phyloP scores from a whole-genome alignment of 1,284 basidiomycete species.

The Schizophyllum amplum region DNA sequence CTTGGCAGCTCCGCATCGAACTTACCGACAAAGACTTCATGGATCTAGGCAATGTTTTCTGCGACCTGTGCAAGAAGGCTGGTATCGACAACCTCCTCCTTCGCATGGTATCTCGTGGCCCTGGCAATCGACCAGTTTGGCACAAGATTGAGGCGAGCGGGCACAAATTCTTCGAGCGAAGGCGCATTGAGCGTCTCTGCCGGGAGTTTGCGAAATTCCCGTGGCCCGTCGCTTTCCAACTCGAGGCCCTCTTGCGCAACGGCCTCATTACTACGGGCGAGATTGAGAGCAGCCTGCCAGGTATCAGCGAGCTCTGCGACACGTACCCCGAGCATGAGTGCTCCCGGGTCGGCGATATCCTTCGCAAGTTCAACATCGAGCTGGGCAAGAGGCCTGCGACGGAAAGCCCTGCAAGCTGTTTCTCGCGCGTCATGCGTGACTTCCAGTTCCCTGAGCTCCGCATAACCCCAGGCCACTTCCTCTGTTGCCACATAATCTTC shows the following conservation, averaged over 20 bases:
- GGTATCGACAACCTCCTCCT: constrained; percentile 32
- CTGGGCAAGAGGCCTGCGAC: constrained; percentile 31
- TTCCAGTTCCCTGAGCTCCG: constrained; percentile 16
- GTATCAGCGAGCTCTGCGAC: constrained; percentile 32
- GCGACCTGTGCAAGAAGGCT: constrained; percentile 43
- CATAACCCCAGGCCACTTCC: constrained; percentile 30
- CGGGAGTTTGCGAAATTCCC: constrained; percentile 33
- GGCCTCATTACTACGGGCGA: constrained; percentile 50
- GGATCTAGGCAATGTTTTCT: constrained; percentile 38
- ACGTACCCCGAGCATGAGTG: constrained; percentile 18
- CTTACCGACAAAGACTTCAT: constrained; percentile 34
- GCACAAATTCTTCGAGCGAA: constrained; percentile 40
- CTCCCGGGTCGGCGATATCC: constrained; percentile 33
- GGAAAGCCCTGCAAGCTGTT: constrained; percentile 42
- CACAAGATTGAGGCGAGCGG: constrained; percentile 36
- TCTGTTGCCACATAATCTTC: constrained; percentile 58
- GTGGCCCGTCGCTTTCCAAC: constrained; percentile 63
- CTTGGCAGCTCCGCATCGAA: constrained; percentile 55
- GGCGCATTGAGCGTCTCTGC: constrained; percentile 36
- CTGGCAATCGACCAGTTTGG: constrained; percentile 12
- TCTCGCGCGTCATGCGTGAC: constrained; percentile 29
- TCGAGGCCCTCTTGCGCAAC: constrained; percentile 57
- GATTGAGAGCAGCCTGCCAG: constrained; percentile 33
- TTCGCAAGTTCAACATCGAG: constrained; percentile 42
- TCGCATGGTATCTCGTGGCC: constrained; percentile 21